Conservation (phyloP, 805 yeast species). For the Aciculoconidium aculeatum region DNA sequence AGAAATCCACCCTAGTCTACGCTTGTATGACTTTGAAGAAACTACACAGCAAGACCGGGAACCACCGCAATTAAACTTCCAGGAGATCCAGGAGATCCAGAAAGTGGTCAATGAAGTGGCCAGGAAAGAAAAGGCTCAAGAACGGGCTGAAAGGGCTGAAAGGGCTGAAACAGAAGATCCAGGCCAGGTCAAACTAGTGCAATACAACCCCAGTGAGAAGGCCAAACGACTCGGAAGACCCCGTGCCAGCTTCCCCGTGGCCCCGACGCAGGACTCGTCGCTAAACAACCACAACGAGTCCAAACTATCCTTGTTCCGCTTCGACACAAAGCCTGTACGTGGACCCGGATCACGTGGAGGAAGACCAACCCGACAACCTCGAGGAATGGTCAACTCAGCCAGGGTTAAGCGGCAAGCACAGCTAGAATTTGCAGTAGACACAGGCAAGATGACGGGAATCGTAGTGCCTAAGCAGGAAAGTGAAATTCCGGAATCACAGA, state of each 20-base stretch:
- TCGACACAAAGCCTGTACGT: slow-evolving; percentile 28
- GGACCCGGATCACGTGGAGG: slow-evolving; percentile 41
- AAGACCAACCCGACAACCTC: slow-evolving; percentile 13
- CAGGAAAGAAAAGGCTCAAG: too few species aligned
- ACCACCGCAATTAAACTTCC: too few species aligned
- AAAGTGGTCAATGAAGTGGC: too few species aligned
- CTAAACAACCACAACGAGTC: slow-evolving; percentile 25
- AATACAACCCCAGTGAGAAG: slow-evolving; percentile 26
- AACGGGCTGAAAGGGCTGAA: too few species aligned
- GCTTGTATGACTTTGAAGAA: slow-evolving; percentile 2
- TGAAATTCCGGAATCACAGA: too few species aligned
- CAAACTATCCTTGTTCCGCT: slow-evolving; percentile 25
- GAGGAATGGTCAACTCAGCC: slow-evolving; percentile 22
- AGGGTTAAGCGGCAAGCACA: slow-evolving; percentile 17
- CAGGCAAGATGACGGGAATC: too few species aligned
- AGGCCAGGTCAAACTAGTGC: slow-evolving; percentile 17
- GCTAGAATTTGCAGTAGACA: slow-evolving; percentile 7
- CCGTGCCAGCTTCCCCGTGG: slow-evolving; percentile 15
- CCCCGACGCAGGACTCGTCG: slow-evolving; percentile 18
- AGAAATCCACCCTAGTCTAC: slow-evolving; percentile 5
- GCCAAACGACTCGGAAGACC: slow-evolving; percentile 33
- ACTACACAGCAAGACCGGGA: too few species aligned
- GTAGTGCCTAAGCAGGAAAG: too few species aligned
- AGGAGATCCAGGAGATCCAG: too few species aligned
- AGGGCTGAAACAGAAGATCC: too few species aligned